Evolutionary conservation across 2,329 filamentous ascomycete species (phyloP).

Genomic region (Cercospora sp.): DNA sequence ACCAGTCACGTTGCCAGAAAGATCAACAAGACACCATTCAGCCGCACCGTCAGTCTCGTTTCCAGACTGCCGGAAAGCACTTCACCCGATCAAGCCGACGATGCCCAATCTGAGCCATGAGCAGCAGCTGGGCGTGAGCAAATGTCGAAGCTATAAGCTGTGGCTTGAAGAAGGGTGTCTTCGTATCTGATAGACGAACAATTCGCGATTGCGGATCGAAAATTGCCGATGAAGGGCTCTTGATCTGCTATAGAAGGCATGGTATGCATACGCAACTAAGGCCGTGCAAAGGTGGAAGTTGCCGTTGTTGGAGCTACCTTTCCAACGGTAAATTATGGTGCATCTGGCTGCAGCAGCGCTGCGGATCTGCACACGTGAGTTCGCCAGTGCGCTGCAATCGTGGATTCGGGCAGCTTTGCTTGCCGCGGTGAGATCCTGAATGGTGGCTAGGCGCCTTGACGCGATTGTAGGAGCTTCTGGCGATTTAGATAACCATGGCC

Average conservation of each 20-base stretch:
- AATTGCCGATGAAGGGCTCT: background rate
- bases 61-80: slow-evolving; percentile 9
- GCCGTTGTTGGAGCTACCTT: background rate
- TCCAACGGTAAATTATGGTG: background rate
- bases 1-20: slow-evolving; percentile 10
- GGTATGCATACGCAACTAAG: background rate
- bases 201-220: background rate
- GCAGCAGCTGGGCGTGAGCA: background rate
- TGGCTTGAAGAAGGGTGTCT: background rate
- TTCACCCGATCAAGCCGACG: slow-evolving; percentile 11
- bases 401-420: slow-evolving; percentile 4
- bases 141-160: background rate
- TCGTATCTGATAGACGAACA: background rate
- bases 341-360: background rate
- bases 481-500: background rate
- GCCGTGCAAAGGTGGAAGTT: background rate
- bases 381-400: background rate
- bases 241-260: background rate
- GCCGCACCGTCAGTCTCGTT: slow-evolving; percentile 8
- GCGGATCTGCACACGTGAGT: background rate
- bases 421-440: background rate
- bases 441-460: background rate
- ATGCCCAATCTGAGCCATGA: slow-evolving; percentile 1
- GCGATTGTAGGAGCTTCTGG: background rate
- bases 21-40: background rate